Base-by-base conservation (phyloP, 2,329 filamentous ascomycete genomes). In the Botrytis hyacinthi region DNA sequence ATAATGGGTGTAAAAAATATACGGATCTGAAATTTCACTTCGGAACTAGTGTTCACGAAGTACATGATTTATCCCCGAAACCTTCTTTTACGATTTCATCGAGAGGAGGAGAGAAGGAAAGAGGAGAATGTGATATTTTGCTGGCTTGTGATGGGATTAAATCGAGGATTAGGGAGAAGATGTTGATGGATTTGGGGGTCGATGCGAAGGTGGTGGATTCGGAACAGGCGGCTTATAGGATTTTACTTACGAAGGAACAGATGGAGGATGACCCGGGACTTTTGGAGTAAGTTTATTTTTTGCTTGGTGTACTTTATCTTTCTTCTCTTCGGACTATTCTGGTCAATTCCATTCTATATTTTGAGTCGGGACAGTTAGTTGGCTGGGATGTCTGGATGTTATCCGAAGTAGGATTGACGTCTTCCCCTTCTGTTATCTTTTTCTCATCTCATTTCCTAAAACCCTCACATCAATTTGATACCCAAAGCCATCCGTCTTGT, bases 221-320 rank as follows among this genome's bases (percentile, higher is more conserved):
- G 0, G 89, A 91, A 4, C 91, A 94, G 82, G 92, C 93, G 0
- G 91, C 92, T 3, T 95, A 94, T 83, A 88, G 92, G 16, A 93
- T 95, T 82, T 91, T 94, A 88, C 86, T 95, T 32, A 87, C 86
- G 1, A 88, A 92, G 20, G 86, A 88, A 42, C 85, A 91, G 75
- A 92, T 95, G 87, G 82, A 85, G 73, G 77, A 87, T 40, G 91
- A 94, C 77, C 87, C 91, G 0, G 90, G 93, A 76, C 84, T 67
- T 48, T 48, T 51, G 29, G 60, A 40, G 60, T 40, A 40, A 40
- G 60, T 62, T 14, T n/a, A 14, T 10, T 40, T 16, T 62, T 5
- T 40, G 20, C 5, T n/a, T 51, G 10, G 26, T 5, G 4, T 51
- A 12, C 48, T 51, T 51, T 51, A 12, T 40, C 20, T 57, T 57